Evolutionary conservation across 495 filamentous ascomycete genomes (phyloP).

Genomic region (Neurospora discreta): DNA sequence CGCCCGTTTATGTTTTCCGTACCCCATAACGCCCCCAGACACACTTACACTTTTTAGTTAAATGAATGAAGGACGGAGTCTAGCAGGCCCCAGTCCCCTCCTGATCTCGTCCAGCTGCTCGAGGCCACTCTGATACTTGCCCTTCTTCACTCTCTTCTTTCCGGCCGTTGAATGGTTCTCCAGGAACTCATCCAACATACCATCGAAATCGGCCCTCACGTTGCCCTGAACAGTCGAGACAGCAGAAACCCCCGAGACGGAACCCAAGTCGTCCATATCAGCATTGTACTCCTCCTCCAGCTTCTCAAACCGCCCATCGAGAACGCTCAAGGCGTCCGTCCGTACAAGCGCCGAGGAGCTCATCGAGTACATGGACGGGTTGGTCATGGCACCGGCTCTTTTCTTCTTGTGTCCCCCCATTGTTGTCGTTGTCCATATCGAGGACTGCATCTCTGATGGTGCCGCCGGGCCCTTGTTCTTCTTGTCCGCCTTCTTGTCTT

Average conservation of each 20-base stretch:
- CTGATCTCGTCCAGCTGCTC: slow-evolving; percentile 87
- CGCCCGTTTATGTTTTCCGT: background rate
- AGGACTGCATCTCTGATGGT: slow-evolving; percentile 57
- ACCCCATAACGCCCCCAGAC: background rate
- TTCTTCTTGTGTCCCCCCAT: slow-evolving; percentile 69
- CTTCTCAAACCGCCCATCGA: slow-evolving; percentile 87
- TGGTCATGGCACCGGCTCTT: slow-evolving; percentile 81
- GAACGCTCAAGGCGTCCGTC: slow-evolving; percentile 74
- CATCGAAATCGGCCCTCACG: slow-evolving; percentile 65
- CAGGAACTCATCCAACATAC: slow-evolving; percentile 89
- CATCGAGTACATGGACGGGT: slow-evolving; percentile 91
- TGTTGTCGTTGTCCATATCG: slow-evolving; percentile 69
- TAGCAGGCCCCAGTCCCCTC: slow-evolving; percentile 67
- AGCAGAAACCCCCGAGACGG: slow-evolving; percentile 34
- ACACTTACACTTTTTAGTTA: background rate
- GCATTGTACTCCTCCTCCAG: slow-evolving; percentile 75
- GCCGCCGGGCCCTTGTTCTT: slow-evolving; percentile 28
- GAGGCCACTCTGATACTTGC: slow-evolving; percentile 67
- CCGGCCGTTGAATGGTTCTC: slow-evolving; percentile 62
- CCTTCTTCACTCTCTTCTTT: slow-evolving; percentile 75
- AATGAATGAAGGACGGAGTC: slow-evolving; percentile 6
- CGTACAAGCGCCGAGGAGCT: slow-evolving; percentile 78
- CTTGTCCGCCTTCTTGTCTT: slow-evolving; percentile 45
- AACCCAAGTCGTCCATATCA: slow-evolving; percentile 51
- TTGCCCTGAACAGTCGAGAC: slow-evolving; percentile 44